Evolutionary conservation across 2,329 filamentous ascomycete species (phyloP), one percentile per base, ranked within the genome.

Genomic region (Colletotrichum lupini): DNA sequence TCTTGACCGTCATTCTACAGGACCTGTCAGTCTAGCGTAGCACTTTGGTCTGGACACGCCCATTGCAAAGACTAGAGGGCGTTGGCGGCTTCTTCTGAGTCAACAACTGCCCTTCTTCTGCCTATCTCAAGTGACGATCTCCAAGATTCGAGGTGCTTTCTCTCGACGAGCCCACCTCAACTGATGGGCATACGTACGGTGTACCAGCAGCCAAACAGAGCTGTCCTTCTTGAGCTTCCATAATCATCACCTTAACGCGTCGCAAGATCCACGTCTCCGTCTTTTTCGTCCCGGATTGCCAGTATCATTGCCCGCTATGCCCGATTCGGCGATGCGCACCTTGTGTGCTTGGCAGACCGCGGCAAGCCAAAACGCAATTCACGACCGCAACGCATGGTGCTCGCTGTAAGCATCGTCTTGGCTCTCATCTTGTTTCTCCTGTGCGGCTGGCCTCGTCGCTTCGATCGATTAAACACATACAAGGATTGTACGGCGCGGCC

Each of bases 261-360:
- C 24, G 37, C 58, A 22, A n/a, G 56, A 32, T 52, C 42, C 42
- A 37, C 46, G n/a, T 37, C 49, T 46, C 35, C 49, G 57, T 72
- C 60, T 57, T 60, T 46, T 46, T 64, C 69, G 9, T 72, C 37
- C 37, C 53, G 26, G 42, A 30, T 64, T 53, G 35, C 26, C 53
- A 59, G 53, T 59, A 3, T 28, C 59, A 55, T 30, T 59, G 3
- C 28, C 22, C n/a, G 53, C 55, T 52, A 73, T 64, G n/a, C 53
- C 59, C 59, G 66, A 55, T 69, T 69, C 24, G 60, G 59, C 37
- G 46, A 49, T 65, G 35, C 22, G 58, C 49, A 63, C 24, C n/a
- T 63, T 37, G 53, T 8, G 42, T 49, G 42, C 14, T 61, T 28
- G 24, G 58, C 24, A 60, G 32, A 8, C 22, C 35, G 35, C 16